Evolutionary conservation across 2,329 filamentous ascomycete species (phyloP).

Genomic region (Xylaria sp.): DNA sequence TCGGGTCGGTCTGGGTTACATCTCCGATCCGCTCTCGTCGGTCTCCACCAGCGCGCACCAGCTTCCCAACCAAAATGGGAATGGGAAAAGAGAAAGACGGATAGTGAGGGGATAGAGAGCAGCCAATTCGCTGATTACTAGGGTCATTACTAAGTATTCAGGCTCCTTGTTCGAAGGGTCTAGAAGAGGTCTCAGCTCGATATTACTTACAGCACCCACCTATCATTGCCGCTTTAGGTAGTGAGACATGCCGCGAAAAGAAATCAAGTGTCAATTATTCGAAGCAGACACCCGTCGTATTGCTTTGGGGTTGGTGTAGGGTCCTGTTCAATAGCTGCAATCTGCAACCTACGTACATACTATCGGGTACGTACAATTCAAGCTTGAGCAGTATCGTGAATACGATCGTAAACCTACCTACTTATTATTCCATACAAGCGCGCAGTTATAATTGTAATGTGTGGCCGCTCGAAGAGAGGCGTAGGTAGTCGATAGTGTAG

Average conservation of each 20-base stretch:
- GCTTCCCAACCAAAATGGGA: neutral
- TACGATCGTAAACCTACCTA: no score
- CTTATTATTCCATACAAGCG: no score
- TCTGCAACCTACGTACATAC: no score
- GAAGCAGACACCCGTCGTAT: no score
- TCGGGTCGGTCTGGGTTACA: slow-evolving; percentile 7
- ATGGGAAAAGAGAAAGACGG: neutral
- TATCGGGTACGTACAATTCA: no score
- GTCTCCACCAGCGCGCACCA: slow-evolving; percentile 8
- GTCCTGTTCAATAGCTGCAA: no score
- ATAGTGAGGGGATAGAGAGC: neutral
- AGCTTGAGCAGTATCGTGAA: no score
- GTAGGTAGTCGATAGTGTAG: no score
- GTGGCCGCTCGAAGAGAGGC: no score
- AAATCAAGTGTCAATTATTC: no score
- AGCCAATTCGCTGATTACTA: slow-evolving; percentile 21
- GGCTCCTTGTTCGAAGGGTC: slow-evolving; percentile 14
- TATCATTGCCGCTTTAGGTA: neutral
- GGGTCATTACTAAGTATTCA: slow-evolving; percentile 17
- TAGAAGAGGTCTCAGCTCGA: slow-evolving; percentile 19
- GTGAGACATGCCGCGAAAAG: neutral
- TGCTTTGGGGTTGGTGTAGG: no score
- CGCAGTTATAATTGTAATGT: no score
- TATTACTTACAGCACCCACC: neutral
- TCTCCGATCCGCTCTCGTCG: neutral